Conservation (phyloP, 2,329 filamentous ascomycete genomes). For the Aspergillus jensenii region DNA sequence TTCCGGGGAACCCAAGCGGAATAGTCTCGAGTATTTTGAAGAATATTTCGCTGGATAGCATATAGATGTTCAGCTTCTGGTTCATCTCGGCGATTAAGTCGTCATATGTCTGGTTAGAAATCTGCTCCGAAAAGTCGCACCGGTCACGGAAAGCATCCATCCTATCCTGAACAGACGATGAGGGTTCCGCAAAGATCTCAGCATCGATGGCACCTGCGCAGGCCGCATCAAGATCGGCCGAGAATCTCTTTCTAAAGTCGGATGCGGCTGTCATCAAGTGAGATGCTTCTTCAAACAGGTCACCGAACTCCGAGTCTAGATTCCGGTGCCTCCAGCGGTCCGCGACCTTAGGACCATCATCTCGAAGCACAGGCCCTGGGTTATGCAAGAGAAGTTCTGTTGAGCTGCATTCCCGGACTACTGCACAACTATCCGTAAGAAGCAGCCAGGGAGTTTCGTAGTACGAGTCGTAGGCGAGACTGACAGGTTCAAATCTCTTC, state of each 20-base stretch:
- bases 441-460: conserved; percentile 78
- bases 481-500: conserved; percentile 77
- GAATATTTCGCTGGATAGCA: conserved; percentile 52
- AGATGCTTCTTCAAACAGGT: conserved; percentile 55
- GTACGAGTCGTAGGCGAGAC: conserved; percentile 70
- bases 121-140: conserved; percentile 73
- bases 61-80: conserved; percentile 56
- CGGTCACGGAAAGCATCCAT: conserved; percentile 77
- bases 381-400: conserved; percentile 78
- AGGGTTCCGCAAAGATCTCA: conserved; percentile 73
- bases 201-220: conserved; percentile 67
- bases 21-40: conserved; percentile 52
- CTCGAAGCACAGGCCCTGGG: conserved; percentile 39
- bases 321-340: conserved; percentile 47
- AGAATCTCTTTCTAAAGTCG: conserved; percentile 68
- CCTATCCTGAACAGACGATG: conserved; percentile 68
- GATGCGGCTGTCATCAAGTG: conserved; percentile 68
- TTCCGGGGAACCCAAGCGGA: conserved; percentile 40
- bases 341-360: conserved; percentile 39
- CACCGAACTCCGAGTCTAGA: conserved; percentile 49
- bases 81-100: conserved; percentile 70
- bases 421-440: conserved; percentile 76
- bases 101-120: conserved; percentile 78
- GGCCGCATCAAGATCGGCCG: conserved; percentile 66
- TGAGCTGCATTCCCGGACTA: conserved; percentile 74